Evolutionary conservation across 176 grass and related monocot genomes (phyloP), one percentile per base, ranked within the genome.

Genomic region (Pontederia crassipes): DNA sequence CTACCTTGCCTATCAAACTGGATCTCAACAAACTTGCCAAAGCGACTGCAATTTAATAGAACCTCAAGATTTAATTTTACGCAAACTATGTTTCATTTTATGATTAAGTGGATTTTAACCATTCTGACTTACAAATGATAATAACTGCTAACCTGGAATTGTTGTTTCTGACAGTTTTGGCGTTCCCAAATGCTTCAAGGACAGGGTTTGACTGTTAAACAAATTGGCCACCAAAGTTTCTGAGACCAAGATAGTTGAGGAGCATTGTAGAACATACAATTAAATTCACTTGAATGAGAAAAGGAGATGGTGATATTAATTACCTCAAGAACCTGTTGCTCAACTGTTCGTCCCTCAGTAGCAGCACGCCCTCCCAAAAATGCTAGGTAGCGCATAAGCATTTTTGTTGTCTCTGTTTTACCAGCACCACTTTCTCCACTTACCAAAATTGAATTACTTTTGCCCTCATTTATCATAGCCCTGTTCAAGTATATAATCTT

Each of bases 161-260:
- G 71, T 98, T 98, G 67, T 98, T 98, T 35, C 87, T 55, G 55
- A 98, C 84, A 51, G 93, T 98, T 88, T 98, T 98, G 54, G 93
- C 93, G 45, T 98, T 98, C 20, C 93, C 93, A 88, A 98, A 98
- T 72, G 93, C 93, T 98, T 98, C 93, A 83, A 98, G 93, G 61
- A 98, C 81, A 60, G 93, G 93, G 77, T 98, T 98, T 18, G 93
- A 98, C 93, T 98, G 82, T 88, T 82, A 82, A 61, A 57, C 29
- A 46, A 49, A 76, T 40, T 40, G 32, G 32, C 3, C 32, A 40
- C 32, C 32, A 40, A 7, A 40, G 3, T 1, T 40, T 40, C 32
- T 40, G 32, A 40, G 32, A 7, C 32, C 32, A 40, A 40, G 32
- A 7, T 40, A 40, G 32, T 40, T 4, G 32, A 40, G 2, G 32